phyloP scores from a whole-genome alignment of 2,329 filamentous ascomycete genomes.

The Fusarium coffeatum region DNA sequence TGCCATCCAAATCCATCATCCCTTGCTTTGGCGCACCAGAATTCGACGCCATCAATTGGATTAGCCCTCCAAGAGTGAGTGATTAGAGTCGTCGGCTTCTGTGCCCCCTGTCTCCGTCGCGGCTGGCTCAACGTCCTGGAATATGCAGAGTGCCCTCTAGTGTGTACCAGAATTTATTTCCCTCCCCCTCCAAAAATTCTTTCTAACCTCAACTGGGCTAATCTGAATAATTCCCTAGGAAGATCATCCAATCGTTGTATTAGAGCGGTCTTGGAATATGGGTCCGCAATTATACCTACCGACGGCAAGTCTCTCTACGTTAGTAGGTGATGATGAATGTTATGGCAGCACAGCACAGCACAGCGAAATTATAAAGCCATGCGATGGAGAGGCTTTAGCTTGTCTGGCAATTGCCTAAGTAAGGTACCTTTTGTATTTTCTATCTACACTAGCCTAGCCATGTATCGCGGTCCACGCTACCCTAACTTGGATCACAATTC shows the following conservation, averaged over 20 bases:
- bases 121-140: slow-evolving; percentile 35
- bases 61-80: slow-evolving; percentile 7
- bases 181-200: slow-evolving; percentile 2
- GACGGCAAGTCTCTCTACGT: slow-evolving; percentile 11
- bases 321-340: neutral
- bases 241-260: slow-evolving; percentile 1
- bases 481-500: slow-evolving; percentile 34
- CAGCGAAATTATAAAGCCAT: slow-evolving; percentile 21
- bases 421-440: slow-evolving; percentile 3
- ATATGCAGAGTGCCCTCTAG: slow-evolving; percentile 30
- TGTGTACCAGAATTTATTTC: slow-evolving; percentile 19
- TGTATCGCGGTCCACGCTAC: slow-evolving; percentile 27
- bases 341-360: slow-evolving; percentile 4
- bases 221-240: slow-evolving; percentile 13
- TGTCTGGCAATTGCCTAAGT: neutral
- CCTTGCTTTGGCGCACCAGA: slow-evolving; percentile 37
- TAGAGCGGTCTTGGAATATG: neutral
- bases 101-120: slow-evolving; percentile 33
- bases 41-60: slow-evolving; percentile 35
- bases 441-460: slow-evolving; percentile 26
- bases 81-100: slow-evolving; percentile 39
- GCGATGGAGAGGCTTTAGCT: slow-evolving; percentile 3
- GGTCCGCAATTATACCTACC: slow-evolving; percentile 9
- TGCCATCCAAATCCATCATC: slow-evolving; percentile 23
- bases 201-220: slow-evolving; percentile 11